Conservation (phyloP, 108 stramenopile genomes). For the Pseudonitzschia multiseries region DNA sequence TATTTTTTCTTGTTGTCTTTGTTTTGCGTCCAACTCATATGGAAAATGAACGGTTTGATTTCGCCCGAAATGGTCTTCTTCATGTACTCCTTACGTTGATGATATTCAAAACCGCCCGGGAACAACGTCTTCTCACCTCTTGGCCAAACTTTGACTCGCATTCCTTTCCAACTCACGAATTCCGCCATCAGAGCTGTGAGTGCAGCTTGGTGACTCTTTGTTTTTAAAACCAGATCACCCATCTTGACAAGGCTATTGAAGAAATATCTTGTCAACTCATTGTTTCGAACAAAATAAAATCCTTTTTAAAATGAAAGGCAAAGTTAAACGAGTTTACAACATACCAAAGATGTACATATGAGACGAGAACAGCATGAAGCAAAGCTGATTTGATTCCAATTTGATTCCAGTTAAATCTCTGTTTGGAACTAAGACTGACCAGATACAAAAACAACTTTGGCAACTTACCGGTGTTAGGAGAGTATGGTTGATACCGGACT, state of each 20-base stretch:
- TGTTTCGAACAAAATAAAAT: conserved; percentile 83
- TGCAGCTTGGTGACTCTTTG: conserved; percentile 68
- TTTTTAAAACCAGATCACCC: conserved; percentile 62
- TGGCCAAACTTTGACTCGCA: conserved; percentile 64
- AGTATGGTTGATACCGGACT: conserved; percentile 69
- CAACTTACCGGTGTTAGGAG: conserved; percentile 63
- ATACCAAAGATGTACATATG: background rate
- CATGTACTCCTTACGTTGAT: conserved; percentile 37
- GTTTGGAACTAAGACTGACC: background rate
- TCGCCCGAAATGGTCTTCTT: conserved; percentile 21
- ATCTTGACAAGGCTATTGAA: conserved; percentile 47
- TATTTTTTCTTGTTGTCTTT: conserved; percentile 62
- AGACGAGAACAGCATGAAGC: background rate
- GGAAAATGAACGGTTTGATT: conserved; percentile 41
- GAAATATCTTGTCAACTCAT: conserved; percentile 51
- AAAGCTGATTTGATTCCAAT: conserved; percentile 10
- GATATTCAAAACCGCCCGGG: conserved; percentile 57
- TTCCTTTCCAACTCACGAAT: conserved; percentile 53
- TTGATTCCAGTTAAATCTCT: conserved; percentile 3
- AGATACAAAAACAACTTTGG: background rate
- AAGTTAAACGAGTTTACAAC: conserved; percentile 28
- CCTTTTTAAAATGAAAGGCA: conserved; percentile 69
- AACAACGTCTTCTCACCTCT: conserved; percentile 39
- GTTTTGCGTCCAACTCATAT: conserved; percentile 70
- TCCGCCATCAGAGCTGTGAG: conserved; percentile 60